phyloP scores from a whole-genome alignment of 2,329 filamentous ascomycete genomes.

The Curvularia sp. region DNA sequence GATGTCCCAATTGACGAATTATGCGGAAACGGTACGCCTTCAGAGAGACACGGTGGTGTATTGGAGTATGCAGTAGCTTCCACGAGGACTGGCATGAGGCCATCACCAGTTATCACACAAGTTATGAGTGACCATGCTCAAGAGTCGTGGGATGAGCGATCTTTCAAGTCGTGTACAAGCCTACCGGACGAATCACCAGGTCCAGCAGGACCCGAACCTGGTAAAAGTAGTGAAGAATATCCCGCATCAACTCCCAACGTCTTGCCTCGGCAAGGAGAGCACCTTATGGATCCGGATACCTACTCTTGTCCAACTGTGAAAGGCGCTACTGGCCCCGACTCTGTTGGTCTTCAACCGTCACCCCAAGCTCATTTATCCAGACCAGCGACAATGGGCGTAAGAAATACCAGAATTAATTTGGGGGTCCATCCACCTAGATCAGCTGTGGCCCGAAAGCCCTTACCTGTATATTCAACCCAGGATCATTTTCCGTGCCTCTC shows the following conservation, averaged over 20 bases:
- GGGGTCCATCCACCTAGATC: constrained; percentile 17
- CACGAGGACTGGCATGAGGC: constrained; percentile 3
- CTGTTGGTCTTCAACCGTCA: constrained; percentile 25
- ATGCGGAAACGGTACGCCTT: not conserved
- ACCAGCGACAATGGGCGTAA: constrained; percentile 12
- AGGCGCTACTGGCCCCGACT: constrained; percentile 30
- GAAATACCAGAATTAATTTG: constrained; percentile 15
- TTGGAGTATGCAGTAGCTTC: constrained; percentile 19
- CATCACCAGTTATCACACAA: constrained; percentile 2
- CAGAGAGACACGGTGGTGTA: not conserved
- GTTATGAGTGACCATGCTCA: constrained; percentile 32
- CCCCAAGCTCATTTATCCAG: constrained; percentile 21
- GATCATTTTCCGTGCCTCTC: constrained; percentile 25
- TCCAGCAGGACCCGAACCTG: not conserved
- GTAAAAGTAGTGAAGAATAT: constrained; percentile 17
- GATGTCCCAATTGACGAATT: constrained; percentile 24
- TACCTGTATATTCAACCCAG: constrained; percentile 37
- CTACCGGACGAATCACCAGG: constrained; percentile 19
- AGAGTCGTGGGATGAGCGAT: constrained; percentile 43
- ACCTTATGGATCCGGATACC: constrained; percentile 30
- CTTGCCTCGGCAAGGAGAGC: constrained; percentile 16
- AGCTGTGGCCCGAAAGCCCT: constrained; percentile 23
- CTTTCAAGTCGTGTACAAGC: constrained; percentile 45
- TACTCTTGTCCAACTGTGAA: constrained; percentile 35
- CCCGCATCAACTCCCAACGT: constrained; percentile 24